Evolutionary conservation across 1,284 basidiomycete species (phyloP).

Genomic region (Cryptococcus sp.): DNA sequence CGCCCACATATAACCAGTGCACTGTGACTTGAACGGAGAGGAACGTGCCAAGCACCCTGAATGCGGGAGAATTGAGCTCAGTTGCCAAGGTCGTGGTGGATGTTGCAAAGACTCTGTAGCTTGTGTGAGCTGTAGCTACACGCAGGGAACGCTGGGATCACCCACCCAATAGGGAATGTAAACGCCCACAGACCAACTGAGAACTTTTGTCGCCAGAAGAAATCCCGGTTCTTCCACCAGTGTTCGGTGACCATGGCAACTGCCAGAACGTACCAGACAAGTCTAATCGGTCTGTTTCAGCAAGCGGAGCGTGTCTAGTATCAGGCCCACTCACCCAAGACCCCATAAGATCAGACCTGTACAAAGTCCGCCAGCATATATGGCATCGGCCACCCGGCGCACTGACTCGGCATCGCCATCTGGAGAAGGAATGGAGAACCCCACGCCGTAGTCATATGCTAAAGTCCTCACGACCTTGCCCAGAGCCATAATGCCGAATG

Average conservation of each 20-base stretch:
- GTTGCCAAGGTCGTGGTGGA: slow-evolving; percentile 61
- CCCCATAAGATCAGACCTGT: slow-evolving; percentile 54
- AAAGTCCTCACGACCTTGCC: slow-evolving; percentile 56
- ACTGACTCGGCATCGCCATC: neutral
- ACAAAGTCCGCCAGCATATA: slow-evolving; percentile 25
- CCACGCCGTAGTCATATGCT: slow-evolving; percentile 51
- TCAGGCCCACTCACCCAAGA: slow-evolving; percentile 42
- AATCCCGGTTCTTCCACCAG: slow-evolving; percentile 14
- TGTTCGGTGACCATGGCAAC: slow-evolving; percentile 39
- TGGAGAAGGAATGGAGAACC: slow-evolving; percentile 1
- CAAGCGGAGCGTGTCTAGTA: slow-evolving; percentile 12
- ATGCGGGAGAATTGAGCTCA: slow-evolving; percentile 60
- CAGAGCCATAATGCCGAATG: slow-evolving; percentile 62
- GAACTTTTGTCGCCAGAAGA: slow-evolving; percentile 31
- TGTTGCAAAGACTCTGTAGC: slow-evolving; percentile 38
- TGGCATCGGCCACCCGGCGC: neutral
- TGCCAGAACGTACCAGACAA: slow-evolving; percentile 55
- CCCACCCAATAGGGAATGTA: slow-evolving; percentile 53
- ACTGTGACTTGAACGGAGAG: slow-evolving; percentile 60
- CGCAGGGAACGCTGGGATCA: neutral
- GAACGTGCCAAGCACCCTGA: slow-evolving; percentile 60
- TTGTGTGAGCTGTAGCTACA: no score
- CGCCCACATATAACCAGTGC: slow-evolving; percentile 62
- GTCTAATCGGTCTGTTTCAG: slow-evolving; percentile 16
- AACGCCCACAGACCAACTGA: slow-evolving; percentile 48